Evolutionary conservation across 345 rosid genomes (phyloP).

Genomic region (Acer yangbiense): DNA sequence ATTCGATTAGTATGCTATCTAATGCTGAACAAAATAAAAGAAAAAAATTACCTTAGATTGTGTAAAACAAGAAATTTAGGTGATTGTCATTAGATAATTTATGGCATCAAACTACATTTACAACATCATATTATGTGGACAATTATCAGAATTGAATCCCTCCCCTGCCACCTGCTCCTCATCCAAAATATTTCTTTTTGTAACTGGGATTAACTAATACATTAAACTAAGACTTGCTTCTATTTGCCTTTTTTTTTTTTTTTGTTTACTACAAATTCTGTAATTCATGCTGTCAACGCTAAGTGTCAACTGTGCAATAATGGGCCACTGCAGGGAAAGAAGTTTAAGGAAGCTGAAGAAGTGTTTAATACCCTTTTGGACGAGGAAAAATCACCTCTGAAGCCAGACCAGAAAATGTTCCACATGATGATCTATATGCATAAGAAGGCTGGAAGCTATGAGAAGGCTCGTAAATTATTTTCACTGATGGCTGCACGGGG

Average conservation of each 20-base stretch:
- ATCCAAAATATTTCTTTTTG: not conserved
- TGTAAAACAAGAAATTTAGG: not conserved
- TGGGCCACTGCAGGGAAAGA: conserved; percentile 56
- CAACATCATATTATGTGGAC: not conserved
- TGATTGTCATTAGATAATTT: not conserved
- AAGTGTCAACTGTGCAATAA: conserved; percentile 6
- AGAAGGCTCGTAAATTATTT: conserved; percentile 79
- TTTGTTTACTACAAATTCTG: not conserved
- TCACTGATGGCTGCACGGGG: conserved; percentile 72
- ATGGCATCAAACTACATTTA: not conserved
- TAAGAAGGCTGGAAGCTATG: conserved; percentile 85
- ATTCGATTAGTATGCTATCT: not conserved
- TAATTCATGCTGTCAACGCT: conserved; percentile 9
- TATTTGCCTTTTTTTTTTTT: not conserved
- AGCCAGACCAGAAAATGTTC: conserved; percentile 94
- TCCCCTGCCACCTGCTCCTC: not conserved
- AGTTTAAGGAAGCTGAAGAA: conserved; percentile 84
- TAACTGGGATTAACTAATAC: not conserved
- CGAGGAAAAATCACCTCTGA: conserved; percentile 63
- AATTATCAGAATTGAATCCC: not conserved
- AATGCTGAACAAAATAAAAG: not conserved
- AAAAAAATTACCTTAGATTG: not conserved
- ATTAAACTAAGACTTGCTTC: conserved; percentile 4
- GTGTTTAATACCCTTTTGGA: conserved; percentile 77
- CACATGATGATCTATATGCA: conserved; percentile 95